Evolutionary conservation across 2,329 filamentous ascomycete genomes (phyloP), one percentile per base, ranked within the genome.

Genomic region (Neodidymelliopsis sp.): DNA sequence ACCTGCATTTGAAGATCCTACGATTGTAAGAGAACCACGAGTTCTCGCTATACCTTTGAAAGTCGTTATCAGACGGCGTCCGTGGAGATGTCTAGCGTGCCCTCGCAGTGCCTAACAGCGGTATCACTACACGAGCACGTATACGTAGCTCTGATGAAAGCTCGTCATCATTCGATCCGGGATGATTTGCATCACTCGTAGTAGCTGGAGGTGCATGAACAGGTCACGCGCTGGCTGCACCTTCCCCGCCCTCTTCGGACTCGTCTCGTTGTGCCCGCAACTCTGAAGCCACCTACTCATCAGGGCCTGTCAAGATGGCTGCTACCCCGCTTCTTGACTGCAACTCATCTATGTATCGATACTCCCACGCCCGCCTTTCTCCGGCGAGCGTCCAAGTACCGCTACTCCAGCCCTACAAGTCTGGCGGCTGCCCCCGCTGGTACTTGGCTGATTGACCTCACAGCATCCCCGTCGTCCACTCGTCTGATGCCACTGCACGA

Each of bases 311-410:
- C 40, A 30, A 31, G 43, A 45, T 31, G 40, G 40, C 30, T 61
- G 56, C 62, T 70, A 71, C 69, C 70, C 69, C 69, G 67, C 68
- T 71, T 71, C 59, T 65, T 55, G 58, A 57, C 60, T 64, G 58
- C 65, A 62, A 38, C 55, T 52, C 35, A 34, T 39, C 50, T 54
- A 51, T 15, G 69, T 72, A 71, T 54, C 55, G 39, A 31, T 69
- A 72, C 69, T 37, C 59, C 39, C 9, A 44, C 37, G 16, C 37
- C 31, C 38, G 34, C 49, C 29, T 25, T 3, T 18, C n/a, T 30
- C 47, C 42, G 43, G 55, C 54, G 39, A 24, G 10, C 15, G 11
- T 18, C 19, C 30, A 57, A 15, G 69, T 72, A 72, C 59, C 53
- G 31, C 48, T 69, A 71, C 67, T 45, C 35, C 19, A 33, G 15